A percentile compares a stretch with the other conserved stretches of the same genome.
Conservation (phyloP, 208 protist genomes). For the Crithidia bombi region DNA sequence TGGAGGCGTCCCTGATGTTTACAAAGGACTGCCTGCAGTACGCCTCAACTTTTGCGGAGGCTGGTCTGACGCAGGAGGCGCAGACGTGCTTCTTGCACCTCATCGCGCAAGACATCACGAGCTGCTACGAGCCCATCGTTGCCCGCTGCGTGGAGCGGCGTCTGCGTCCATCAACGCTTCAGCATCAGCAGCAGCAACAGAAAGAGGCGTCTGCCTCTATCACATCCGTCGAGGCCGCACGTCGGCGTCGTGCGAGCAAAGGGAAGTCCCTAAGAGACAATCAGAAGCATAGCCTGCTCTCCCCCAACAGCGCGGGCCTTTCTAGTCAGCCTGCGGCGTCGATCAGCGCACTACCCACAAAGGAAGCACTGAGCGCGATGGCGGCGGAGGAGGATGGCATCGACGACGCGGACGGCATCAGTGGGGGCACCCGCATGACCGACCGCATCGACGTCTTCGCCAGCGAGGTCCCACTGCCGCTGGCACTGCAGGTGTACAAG, state of each 20-base stretch:
- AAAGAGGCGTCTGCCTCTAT: background rate
- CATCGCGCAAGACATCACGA: constrained; percentile 33
- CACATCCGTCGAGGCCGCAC: background rate
- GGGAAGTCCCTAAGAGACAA: background rate
- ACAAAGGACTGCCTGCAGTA: constrained; percentile 29
- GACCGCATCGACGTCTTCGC: constrained; percentile 23
- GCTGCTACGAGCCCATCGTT: constrained; percentile 23
- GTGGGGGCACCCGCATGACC: constrained; percentile 7
- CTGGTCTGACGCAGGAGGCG: constrained; percentile 29
- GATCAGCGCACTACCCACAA: background rate
- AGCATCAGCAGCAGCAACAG: constrained; percentile 2
- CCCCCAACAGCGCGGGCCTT: background rate
- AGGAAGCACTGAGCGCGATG: background rate
- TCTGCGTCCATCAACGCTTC: background rate
- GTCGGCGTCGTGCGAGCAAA: constrained; percentile 10
- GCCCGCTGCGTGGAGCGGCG: constrained; percentile 29
- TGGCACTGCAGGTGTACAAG: constrained; percentile 55
- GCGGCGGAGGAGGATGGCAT: constrained; percentile 4
- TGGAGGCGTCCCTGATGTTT: constrained; percentile 25
- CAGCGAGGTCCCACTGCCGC: constrained; percentile 41
- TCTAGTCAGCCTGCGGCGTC: background rate
- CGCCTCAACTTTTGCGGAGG: constrained; percentile 24
- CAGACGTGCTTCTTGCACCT: constrained; percentile 28
- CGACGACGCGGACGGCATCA: background rate
- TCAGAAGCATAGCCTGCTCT: constrained; percentile 1